Conservation (phyloP, 257 asterid species). For the Jacaranda copaia region DNA sequence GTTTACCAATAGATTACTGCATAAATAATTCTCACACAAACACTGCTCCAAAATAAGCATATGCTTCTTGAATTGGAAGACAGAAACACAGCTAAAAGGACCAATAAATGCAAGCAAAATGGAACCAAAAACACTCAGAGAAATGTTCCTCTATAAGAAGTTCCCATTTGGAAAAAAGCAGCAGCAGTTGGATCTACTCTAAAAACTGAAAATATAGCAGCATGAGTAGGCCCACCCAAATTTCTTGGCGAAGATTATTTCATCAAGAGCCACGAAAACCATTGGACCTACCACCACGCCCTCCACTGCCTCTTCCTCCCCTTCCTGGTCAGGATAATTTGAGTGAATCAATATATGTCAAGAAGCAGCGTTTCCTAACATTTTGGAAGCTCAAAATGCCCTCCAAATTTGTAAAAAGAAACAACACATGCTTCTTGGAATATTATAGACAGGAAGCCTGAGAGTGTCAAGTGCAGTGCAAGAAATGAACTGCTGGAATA, state of each 20-base stretch:
- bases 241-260: neutral
- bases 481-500: no score
- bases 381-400: neutral
- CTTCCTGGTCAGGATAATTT: slow-evolving; percentile 47
- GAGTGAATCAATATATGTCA: neutral
- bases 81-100: neutral
- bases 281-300: slow-evolving; percentile 58
- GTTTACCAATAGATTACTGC: neutral
- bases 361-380: neutral
- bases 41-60: neutral
- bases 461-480: no score
- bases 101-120: neutral
- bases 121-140: neutral
- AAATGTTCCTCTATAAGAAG: slow-evolving; percentile 4
- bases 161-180: slow-evolving; percentile 10
- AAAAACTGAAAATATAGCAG: slow-evolving; percentile 10
- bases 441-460: no score
- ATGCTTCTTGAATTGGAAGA: slow-evolving; percentile 16
- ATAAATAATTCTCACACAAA: slow-evolving; percentile 8
- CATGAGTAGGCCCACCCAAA: slow-evolving; percentile 9
- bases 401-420: no score
- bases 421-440: no score
- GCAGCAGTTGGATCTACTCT: slow-evolving; percentile 27
- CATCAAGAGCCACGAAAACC: slow-evolving; percentile 49
- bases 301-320: slow-evolving; percentile 62